Base-by-base conservation (phyloP, 208 protist genomes). In the Plasmodiophora brassicae region DNA sequence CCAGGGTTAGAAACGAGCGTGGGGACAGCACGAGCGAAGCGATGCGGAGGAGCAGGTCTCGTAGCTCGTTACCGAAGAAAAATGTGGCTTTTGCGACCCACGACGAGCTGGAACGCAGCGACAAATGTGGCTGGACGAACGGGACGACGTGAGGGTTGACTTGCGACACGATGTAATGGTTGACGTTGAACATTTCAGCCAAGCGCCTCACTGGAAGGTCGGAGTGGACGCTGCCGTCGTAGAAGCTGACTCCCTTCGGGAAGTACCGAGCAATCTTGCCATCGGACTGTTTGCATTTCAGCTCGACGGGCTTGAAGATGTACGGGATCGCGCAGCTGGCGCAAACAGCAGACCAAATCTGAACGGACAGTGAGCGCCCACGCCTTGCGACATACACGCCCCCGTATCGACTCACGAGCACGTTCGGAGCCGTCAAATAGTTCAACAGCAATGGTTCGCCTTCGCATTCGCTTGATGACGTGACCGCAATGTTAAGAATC, bases 311-410 rank as follows among this genome's bases (percentile, higher is more conserved):
- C 32, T 60, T 22, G 45, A 84, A 84, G 20, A 84, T 22, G 38
- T n/a, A 84, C 25, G 71, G 71, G 45, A 84, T 84, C 14, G 71
- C 71, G 25, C 71, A 84, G 38, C 38, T 71, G 32, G 71, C 71
- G 45, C 32, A 38, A 41, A 84, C 71, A 71, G 71, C 71, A 14
- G 71, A 84, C 71, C 71, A 84, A 71, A 84, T 84, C 50, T 57
- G 50, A 57, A 28, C 50, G 25, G 14, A 28, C 25, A n/a, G n/a
- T n/a, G n/a, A n/a, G n/a, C n/a, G n/a, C n/a, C n/a, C n/a, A n/a
- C n/a, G n/a, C n/a, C n/a, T n/a, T n/a, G n/a, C n/a, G n/a, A n/a
- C n/a, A n/a, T n/a, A n/a, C n/a, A n/a, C n/a, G n/a, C n/a, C n/a
- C n/a, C n/a, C n/a, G n/a, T n/a, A 57, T 57, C 50, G 14, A 57